A percentile compares a stretch with the other conserved stretches of the same genome.
phyloP scores from a whole-genome alignment of 1,284 basidiomycete genomes.

The Boletus sp. region DNA sequence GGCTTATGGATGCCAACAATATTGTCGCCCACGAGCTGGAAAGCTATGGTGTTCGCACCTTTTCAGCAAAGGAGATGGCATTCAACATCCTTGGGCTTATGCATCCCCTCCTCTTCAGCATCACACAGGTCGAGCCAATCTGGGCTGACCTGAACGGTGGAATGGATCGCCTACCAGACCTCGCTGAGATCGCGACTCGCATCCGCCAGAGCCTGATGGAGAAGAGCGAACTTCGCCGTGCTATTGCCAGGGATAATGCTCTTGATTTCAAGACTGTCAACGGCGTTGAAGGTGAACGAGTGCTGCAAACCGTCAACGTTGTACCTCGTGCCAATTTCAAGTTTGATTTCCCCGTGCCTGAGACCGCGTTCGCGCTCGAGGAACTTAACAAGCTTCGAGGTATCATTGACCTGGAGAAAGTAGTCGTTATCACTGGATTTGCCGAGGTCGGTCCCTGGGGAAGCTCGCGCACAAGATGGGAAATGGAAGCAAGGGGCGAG shows the following conservation, averaged over 20 bases:
- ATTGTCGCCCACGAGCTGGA: slow-evolving; percentile 94
- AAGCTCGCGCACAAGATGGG: slow-evolving; percentile 97
- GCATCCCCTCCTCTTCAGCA: slow-evolving; percentile 99
- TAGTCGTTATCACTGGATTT: slow-evolving; percentile 93
- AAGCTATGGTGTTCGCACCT: slow-evolving; percentile 91
- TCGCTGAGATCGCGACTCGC: slow-evolving; percentile 86
- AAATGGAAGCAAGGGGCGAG: slow-evolving; percentile 94
- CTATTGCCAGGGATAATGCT: slow-evolving; percentile 90
- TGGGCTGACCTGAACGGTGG: slow-evolving; percentile 98
- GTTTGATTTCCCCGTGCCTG: slow-evolving; percentile 86
- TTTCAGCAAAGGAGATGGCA: slow-evolving; percentile 99
- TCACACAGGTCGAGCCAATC: slow-evolving; percentile 99
- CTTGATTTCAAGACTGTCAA: slow-evolving; percentile 92
- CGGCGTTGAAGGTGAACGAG: slow-evolving; percentile 88
- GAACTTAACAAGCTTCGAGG: slow-evolving; percentile 79
- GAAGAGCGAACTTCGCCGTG: slow-evolving; percentile 89
- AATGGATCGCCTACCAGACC: slow-evolving; percentile 94
- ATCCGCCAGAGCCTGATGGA: slow-evolving; percentile 77
- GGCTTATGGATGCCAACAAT: slow-evolving; percentile 94
- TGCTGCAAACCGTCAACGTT: slow-evolving; percentile 90
- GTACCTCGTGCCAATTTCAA: slow-evolving; percentile 97
- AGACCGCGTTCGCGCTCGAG: slow-evolving; percentile 59
- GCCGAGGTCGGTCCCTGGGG: slow-evolving; percentile 99
- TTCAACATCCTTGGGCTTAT: slow-evolving; percentile 99
- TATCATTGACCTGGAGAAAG: slow-evolving; percentile 92